Conservation (phyloP, 208 protist genomes). For the Acanthamoeba polyphaga region DNA sequence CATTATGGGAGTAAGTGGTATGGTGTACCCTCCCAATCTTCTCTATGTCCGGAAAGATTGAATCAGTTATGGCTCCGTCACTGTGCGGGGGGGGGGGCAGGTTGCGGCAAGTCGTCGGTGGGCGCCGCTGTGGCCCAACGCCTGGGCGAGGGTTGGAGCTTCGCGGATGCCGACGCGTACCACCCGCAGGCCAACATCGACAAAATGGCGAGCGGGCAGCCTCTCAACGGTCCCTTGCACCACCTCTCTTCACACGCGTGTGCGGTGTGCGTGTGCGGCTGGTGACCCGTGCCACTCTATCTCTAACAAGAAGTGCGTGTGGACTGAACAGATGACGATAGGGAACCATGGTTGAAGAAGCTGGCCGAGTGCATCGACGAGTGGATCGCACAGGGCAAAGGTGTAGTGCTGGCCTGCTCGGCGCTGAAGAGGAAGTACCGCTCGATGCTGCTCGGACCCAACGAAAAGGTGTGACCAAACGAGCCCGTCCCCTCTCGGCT, state of each 20-base stretch:
- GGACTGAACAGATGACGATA: not conserved
- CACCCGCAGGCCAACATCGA: slow-evolving; percentile 33
- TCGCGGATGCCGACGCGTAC: slow-evolving; percentile 35
- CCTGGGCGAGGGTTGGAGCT: not conserved
- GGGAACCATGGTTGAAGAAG: slow-evolving; percentile 14
- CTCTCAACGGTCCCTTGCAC: not conserved
- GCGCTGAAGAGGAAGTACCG: slow-evolving; percentile 38
- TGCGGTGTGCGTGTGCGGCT: not conserved
- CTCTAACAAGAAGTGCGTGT: not conserved
- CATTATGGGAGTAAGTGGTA: slow-evolving; percentile 31
- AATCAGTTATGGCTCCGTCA: not conserved
- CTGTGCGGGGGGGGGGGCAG: not conserved
- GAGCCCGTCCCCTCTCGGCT: not conserved
- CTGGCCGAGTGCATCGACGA: slow-evolving; percentile 29
- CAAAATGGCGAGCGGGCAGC: not conserved
- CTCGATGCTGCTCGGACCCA: not conserved
- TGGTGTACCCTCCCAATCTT: not conserved
- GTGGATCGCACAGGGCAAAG: not conserved
- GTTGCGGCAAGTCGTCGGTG: slow-evolving; percentile 33
- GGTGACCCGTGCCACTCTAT: no score
- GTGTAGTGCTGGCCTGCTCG: slow-evolving; percentile 16
- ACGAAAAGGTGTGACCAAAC: not conserved
- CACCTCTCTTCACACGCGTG: not conserved
- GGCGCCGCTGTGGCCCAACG: not conserved
- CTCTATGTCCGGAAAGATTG: not conserved